phyloP scores from a whole-genome alignment of 257 asterid genomes.

The Paulownia fortunei region DNA sequence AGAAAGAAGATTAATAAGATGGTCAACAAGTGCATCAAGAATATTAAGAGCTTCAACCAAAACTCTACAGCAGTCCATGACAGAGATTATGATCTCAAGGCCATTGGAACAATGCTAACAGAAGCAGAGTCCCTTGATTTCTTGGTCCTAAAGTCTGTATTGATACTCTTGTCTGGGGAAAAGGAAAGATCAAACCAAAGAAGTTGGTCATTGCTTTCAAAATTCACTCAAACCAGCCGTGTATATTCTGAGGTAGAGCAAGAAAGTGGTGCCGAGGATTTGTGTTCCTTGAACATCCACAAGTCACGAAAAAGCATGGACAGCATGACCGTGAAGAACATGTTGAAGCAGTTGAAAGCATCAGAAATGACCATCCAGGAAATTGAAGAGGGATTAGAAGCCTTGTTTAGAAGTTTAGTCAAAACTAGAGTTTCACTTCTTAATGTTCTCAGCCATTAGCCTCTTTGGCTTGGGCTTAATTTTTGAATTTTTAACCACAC shows the following conservation, averaged over 20 bases:
- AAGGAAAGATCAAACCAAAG: conserved; percentile 28
- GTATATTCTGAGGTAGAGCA: background rate
- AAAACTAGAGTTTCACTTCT: conserved; percentile 38
- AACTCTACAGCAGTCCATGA: background rate
- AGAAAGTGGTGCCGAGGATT: background rate
- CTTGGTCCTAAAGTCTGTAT: conserved; percentile 28
- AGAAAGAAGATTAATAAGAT: too few species aligned
- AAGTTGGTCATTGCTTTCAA: conserved; percentile 42
- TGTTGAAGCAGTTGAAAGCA: conserved; percentile 32
- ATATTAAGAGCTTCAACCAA: conserved; percentile 22
- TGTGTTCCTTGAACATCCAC: conserved; percentile 1
- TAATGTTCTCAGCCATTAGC: conserved; percentile 37
- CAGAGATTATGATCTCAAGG: too few species aligned
- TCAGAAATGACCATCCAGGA: conserved; percentile 30
- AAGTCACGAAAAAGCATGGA: background rate
- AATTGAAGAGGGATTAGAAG: conserved; percentile 30
- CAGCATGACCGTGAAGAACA: background rate
- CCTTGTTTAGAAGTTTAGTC: conserved; percentile 27
- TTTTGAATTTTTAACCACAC: background rate
- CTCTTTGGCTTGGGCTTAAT: background rate
- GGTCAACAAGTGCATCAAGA: conserved; percentile 32
- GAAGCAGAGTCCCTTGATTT: conserved; percentile 23
- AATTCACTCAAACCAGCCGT: conserved; percentile 14
- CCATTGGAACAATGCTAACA: conserved; percentile 1
- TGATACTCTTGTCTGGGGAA: conserved; percentile 25